Evolutionary conservation across 2,329 filamentous ascomycete genomes (phyloP), one percentile per base, ranked within the genome.

Genomic region (Lasiodiplodia hormozganensis): DNA sequence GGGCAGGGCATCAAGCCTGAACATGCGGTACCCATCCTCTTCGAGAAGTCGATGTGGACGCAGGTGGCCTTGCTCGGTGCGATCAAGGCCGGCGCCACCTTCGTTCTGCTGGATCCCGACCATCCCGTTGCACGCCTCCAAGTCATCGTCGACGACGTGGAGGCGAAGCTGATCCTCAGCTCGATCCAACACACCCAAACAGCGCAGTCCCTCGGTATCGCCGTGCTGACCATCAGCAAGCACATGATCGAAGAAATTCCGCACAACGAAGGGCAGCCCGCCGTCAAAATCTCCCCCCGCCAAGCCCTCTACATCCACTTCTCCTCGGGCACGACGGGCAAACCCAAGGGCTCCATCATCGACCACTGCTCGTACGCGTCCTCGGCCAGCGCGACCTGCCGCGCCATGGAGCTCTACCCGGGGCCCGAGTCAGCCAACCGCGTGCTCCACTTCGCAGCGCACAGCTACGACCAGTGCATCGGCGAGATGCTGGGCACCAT

Each of bases 11-110:
- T 56, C 23, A n/a, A 49, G 4, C 62, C 62, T n/a, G 62, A 36
- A n/a, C 11, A 12, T 12, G 21, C 34, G 16, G 62, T 66, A 14
- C 62, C 62, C 21, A 56, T 56, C 4, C 38, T 25, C 18, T 56
- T 52, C 5, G 62, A 66, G 51, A 66, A 66, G 14, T 38, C 62
- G 0, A 52, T 53, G 38, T 81, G 76, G 77, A 73, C 72, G 0
- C 65, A 75, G 4, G 72, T 81, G 6, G 75, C 77, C 0, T 76
- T 78, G 65, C 68, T 82, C 8, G 79, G 73, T 1, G 74, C 81
- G 0, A 69, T 82, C 51, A 80, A 80, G 57, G 76, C 78, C 3
- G 64, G 64, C 4, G 64, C 34, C 14, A 54, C 53, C 10, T 67
- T 43, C n/a, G 52, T 79, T 76, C n/a, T 76, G 75, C 11, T 78